phyloP scores from a whole-genome alignment of 805 yeast species.

The Candida germanica region DNA sequence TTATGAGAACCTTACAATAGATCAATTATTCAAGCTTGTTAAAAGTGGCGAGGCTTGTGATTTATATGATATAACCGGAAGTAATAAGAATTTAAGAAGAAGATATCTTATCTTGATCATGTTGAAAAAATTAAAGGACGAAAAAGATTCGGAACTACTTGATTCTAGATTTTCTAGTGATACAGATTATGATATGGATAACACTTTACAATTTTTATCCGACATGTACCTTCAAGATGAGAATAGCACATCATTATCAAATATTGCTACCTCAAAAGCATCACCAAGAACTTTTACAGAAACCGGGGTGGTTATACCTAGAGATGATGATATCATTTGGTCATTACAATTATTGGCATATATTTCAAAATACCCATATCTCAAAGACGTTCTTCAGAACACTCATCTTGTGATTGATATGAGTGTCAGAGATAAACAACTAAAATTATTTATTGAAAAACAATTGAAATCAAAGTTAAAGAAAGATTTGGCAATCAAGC shows the following conservation, averaged over 20 bases:
- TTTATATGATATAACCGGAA: conserved; percentile 1
- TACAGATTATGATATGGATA: conserved; percentile 41
- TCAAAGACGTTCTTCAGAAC: conserved; percentile 70
- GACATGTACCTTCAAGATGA: conserved; percentile 39
- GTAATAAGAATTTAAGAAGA: conserved; percentile 33
- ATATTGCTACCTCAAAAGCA: conserved; percentile 24
- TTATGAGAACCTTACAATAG: conserved; percentile 34
- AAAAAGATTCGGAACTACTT: conserved; percentile 32
- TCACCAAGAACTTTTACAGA: conserved; percentile 41
- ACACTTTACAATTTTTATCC: conserved; percentile 36
- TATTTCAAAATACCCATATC: conserved; percentile 82
- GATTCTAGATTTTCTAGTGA: conserved; percentile 30
- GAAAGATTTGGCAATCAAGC: conserved; percentile 25
- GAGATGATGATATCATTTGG: conserved; percentile 93
- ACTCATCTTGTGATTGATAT: conserved; percentile 73
- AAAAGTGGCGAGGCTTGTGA: conserved; percentile 18
- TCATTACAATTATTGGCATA: conserved; percentile 88
- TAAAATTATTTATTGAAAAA: conserved; percentile 34
- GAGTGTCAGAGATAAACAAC: conserved; percentile 41
- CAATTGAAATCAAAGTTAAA: conserved; percentile 32
- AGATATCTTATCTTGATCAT: conserved; percentile 34
- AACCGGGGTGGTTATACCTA: conserved; percentile 78
- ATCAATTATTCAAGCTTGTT: conserved; percentile 37
- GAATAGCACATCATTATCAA: conserved; percentile 15
- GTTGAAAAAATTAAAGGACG: conserved; percentile 35